phyloP scores from a whole-genome alignment of 2,329 filamentous ascomycete species.

The Neofusicoccum umdonicola region DNA sequence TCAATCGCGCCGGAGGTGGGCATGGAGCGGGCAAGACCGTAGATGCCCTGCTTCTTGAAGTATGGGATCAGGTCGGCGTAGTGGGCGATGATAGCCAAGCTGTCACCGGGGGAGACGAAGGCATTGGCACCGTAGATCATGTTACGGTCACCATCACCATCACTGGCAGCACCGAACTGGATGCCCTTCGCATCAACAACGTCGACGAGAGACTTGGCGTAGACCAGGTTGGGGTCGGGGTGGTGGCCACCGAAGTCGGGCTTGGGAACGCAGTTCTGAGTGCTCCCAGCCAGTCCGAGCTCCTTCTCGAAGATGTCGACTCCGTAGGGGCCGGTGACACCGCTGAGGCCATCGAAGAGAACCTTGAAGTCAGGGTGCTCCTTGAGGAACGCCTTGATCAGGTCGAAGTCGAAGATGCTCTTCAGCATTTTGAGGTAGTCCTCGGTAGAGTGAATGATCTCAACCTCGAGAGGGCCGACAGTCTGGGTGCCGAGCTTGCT shows the following conservation, averaged over 20 bases:
- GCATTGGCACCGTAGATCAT: conserved; percentile 99
- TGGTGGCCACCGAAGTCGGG: conserved; percentile 97
- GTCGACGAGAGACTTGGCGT: conserved; percentile 91
- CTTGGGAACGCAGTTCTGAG: conserved; percentile 87
- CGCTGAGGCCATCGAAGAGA: conserved; percentile 89
- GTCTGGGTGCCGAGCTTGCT: conserved; percentile 76
- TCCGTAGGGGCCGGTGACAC: conserved; percentile 94
- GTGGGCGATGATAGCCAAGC: conserved; percentile 95
- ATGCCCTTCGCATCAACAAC: conserved; percentile 87
- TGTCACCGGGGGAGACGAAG: conserved; percentile 96
- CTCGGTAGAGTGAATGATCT: conserved; percentile 87
- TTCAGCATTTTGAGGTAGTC: conserved; percentile 96
- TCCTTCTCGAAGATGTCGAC: conserved; percentile 93
- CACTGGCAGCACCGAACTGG: conserved; percentile 93
- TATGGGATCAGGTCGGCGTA: conserved; percentile 95
- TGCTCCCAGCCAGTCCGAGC: conserved; percentile 77
- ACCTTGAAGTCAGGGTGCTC: conserved; percentile 91
- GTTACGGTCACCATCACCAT: conserved; percentile 97
- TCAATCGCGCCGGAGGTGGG: conserved; percentile 94
- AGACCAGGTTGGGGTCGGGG: conserved; percentile 96
- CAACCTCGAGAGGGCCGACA: conserved; percentile 85
- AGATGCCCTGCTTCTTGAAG: conserved; percentile 96
- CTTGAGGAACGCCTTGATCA: conserved; percentile 92
- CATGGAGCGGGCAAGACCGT: conserved; percentile 94
- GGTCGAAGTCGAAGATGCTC: conserved; percentile 95